Percentiles rank a stretch among this genome's conserved stretches.
These are phyloP conservation scores for Colletotrichum melonis DNA, from an alignment of 2,329 filamentous ascomycete species.

Conservation along the genomic window DNA sequence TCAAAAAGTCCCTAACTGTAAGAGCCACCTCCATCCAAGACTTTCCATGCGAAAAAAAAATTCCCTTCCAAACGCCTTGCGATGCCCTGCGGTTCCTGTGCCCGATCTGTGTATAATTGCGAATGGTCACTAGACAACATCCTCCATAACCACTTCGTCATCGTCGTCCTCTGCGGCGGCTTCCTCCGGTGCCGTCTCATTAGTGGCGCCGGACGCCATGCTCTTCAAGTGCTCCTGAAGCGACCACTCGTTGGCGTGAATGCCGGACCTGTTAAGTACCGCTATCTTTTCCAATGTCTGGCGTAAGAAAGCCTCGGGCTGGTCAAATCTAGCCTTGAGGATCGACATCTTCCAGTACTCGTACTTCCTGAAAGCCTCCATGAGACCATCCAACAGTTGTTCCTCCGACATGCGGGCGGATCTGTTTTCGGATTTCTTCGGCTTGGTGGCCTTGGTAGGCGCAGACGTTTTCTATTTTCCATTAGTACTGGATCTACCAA, in stretches of 20 bases:
- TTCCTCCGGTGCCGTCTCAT: constrained; percentile 58
- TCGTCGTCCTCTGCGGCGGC: constrained; percentile 72
- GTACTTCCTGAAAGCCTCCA: constrained; percentile 84
- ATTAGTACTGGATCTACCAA: constrained; percentile 9
- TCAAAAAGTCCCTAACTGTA: constrained; percentile 21
- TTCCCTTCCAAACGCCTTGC: constrained; percentile 27
- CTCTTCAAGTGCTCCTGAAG: constrained; percentile 70
- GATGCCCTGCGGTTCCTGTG: constrained; percentile 8
- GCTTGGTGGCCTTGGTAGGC: constrained; percentile 59
- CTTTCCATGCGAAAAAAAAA: background rate
- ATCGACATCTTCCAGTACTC: constrained; percentile 75
- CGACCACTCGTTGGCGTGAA: constrained; percentile 88
- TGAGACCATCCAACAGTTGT: constrained; percentile 87
- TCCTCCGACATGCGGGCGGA: constrained; percentile 89
- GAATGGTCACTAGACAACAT: constrained; percentile 63
- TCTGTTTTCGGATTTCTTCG: constrained; percentile 81
- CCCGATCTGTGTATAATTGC: background rate
- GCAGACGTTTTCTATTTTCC: constrained; percentile 60
- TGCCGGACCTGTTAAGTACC: constrained; percentile 82
- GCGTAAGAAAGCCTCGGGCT: constrained; percentile 94
- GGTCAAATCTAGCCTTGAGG: constrained; percentile 65
- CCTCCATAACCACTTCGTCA: constrained; percentile 81
- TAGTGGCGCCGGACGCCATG: constrained; percentile 32
- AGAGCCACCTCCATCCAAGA: background rate
- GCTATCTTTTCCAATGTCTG: constrained; percentile 87